Base-by-base conservation (phyloP, 495 filamentous ascomycete genomes). In the Penicillium cinerascens region DNA sequence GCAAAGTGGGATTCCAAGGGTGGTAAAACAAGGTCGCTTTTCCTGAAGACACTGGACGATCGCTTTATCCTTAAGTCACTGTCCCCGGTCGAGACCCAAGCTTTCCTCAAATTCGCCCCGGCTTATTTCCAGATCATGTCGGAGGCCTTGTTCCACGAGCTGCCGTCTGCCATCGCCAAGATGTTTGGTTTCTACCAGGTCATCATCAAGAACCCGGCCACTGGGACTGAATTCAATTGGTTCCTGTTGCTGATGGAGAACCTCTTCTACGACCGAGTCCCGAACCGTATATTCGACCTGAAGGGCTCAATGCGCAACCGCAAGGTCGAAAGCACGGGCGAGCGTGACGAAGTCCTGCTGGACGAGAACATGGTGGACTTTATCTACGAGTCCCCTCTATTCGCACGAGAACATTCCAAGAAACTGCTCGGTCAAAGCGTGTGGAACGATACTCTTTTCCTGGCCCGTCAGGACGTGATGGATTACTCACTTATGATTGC, bases 351-450 rank as follows among this genome's bases (percentile, higher is more conserved):
- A 66, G 93, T 99, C 6, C 82, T 99, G 17, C 82, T 97, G 5
- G 93, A 99, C 61, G 93, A 97, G 64, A 99, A 99, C 73, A 96
- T 99, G 85, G 93, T 99, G 9, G 93, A 99, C 63, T 96, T 95
- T 63, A 97, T 99, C 59, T 97, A 96, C 66, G 93, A 97, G 65
- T 92, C 90, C 1, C 93, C 93, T 0, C 79, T 99, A 16, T 99
- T 97, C 64, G 84, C 89, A 1, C 83, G 93, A 16, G 93, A 97
- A 62, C 92, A 97, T 66, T 88, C 87, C 11, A 96, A 95, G 74
- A 92, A 88, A 58, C 76, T 96, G 10, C 76, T 97, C n/a, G 76
- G 85, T 44, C 75, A 91, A 67, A 75, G 89, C 70, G 77, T 95
- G 11, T 96, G 88, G 84, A 99, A 99, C 65, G 93, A 99, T 63